Percentiles rank a stretch among this genome's conserved stretches.
phyloP scores from a whole-genome alignment of 2,329 filamentous ascomycete genomes.

The Colletotrichum gloeosporioides region DNA sequence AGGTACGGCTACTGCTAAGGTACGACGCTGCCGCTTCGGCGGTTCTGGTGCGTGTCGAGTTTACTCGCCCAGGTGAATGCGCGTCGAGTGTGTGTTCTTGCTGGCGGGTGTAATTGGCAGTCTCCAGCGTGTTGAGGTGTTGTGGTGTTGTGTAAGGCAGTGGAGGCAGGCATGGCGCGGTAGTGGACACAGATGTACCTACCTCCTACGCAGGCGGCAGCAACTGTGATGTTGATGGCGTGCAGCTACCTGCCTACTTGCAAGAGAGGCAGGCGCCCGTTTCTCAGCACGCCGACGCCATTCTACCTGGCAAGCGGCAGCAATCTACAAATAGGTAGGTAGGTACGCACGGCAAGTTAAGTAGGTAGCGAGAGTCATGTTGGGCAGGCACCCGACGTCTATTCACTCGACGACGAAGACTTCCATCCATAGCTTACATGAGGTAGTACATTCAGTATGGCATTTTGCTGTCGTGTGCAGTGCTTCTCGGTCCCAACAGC shows the following conservation, averaged over 20 bases:
- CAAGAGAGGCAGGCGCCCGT: background rate
- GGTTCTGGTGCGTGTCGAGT: background rate
- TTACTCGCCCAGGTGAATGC: background rate
- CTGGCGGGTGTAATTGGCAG: background rate
- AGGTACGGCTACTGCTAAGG: background rate
- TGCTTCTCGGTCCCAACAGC: background rate
- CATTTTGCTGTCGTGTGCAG: background rate
- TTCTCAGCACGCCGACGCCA: background rate
- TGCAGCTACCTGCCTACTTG: background rate
- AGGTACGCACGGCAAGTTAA: background rate
- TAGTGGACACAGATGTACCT: background rate
- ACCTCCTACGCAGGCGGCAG: background rate
- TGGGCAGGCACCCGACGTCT: background rate
- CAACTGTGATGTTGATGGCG: background rate
- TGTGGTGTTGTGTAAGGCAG: background rate
- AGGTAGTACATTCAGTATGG: background rate
- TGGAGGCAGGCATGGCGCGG: background rate
- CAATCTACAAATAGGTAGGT: background rate
- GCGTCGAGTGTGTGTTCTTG: background rate
- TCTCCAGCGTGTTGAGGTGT: background rate
- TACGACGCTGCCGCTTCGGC: background rate
- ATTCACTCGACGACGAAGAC: background rate
- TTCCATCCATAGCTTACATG: background rate
- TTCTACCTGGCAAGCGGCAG: background rate
- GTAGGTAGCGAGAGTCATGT: background rate